A percentile compares a stretch with the other conserved stretches of the same genome.
Conservation (phyloP, 1,139 yeast genomes). For the Geotrichum restrictum region DNA sequence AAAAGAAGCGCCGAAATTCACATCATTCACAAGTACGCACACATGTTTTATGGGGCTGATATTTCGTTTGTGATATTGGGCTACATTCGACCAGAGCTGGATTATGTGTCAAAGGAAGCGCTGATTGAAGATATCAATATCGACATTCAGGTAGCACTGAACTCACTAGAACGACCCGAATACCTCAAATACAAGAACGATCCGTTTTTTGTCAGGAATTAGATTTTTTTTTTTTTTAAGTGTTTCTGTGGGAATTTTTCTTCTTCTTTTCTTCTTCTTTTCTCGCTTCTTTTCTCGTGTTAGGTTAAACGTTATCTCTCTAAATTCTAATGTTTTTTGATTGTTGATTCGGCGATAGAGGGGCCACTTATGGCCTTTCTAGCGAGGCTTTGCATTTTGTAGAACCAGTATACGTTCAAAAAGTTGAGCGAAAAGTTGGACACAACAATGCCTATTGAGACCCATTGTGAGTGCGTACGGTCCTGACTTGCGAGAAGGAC, state of each 20-base stretch:
- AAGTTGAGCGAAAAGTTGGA: conserved; percentile 64
- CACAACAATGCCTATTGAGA: conserved; percentile 49
- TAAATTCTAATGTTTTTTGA: conserved; percentile 13
- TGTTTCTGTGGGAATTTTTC: conserved; percentile 8
- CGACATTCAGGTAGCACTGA: conserved; percentile 68
- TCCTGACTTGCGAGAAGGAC: conserved; percentile 15
- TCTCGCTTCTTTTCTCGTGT: conserved; percentile 1
- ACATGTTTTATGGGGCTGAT: conserved; percentile 76
- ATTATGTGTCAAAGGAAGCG: conserved; percentile 83
- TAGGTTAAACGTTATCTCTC: conserved; percentile 17
- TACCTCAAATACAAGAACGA: conserved; percentile 33
- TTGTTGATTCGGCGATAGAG: conserved; percentile 13
- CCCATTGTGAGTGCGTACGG: conserved; percentile 43
- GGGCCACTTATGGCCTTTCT: background rate
- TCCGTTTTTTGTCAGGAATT: conserved; percentile 14
- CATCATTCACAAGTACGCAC: conserved; percentile 65
- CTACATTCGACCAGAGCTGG: conserved; percentile 83
- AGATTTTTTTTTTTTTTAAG: too few species aligned
- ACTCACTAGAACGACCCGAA: conserved; percentile 44
- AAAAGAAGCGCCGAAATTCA: conserved; percentile 67
- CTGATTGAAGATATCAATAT: conserved; percentile 76
- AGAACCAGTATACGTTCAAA: conserved; percentile 61
- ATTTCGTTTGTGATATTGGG: conserved; percentile 73
- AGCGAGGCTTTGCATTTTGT: conserved; percentile 77
- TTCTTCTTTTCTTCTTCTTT: conserved; percentile 4